Conservation (phyloP, 495 filamentous ascomycete species). For the Daldinia concentrica region DNA sequence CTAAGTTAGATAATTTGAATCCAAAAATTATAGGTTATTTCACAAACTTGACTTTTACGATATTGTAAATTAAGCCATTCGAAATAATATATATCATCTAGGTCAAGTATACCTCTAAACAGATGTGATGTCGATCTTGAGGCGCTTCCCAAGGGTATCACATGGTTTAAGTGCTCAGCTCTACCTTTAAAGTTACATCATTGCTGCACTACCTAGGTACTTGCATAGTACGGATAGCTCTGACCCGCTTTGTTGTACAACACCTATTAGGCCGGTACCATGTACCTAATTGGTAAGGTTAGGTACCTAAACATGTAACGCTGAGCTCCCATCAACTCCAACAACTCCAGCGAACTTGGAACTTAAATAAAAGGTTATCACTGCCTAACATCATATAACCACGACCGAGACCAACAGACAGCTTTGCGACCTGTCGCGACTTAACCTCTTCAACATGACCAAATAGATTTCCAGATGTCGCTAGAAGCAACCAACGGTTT, state of each 20-base stretch:
- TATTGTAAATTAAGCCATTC: not conserved
- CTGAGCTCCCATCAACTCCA: constrained; percentile 2
- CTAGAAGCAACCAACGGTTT: constrained; percentile 60
- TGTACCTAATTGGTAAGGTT: not conserved
- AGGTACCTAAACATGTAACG: not conserved
- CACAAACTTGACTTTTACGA: not conserved
- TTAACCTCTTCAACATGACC: constrained; percentile 29
- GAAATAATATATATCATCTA: not conserved
- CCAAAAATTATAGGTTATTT: not conserved
- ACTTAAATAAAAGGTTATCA: not conserved
- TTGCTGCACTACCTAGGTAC: constrained; percentile 2
- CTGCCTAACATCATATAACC: constrained; percentile 13
- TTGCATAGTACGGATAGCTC: not conserved
- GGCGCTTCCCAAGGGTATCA: not conserved
- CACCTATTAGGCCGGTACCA: not conserved
- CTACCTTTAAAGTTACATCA: not conserved
- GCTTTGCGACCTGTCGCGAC: constrained; percentile 32
- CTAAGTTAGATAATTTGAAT: not conserved
- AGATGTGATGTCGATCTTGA: not conserved
- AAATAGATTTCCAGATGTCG: constrained; percentile 51
- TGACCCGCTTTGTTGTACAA: not conserved
- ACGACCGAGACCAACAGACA: constrained; percentile 2
- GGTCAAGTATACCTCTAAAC: too few relatives aligned
- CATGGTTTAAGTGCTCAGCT: not conserved
- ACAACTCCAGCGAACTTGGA: not conserved